These are phyloP conservation scores for Margaritispora aquatica DNA, from an alignment of 495 filamentous ascomycete genomes.

Conservation along the genomic window DNA sequence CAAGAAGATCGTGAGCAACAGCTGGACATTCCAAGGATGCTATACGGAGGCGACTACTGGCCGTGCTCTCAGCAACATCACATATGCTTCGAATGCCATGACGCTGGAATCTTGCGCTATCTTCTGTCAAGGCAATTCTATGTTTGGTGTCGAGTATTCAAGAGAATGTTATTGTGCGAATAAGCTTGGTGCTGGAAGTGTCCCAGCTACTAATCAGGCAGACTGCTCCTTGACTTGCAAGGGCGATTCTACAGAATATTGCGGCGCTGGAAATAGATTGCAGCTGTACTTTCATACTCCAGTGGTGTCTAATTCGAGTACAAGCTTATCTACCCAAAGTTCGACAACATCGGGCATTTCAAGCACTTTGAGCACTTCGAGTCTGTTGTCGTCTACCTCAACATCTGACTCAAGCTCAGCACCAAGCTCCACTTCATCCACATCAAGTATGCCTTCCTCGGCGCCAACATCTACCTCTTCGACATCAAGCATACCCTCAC, in stretches of 20 bases:
- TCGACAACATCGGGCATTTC: neutral
- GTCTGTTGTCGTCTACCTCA: neutral
- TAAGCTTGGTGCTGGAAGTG: conserved; percentile 33
- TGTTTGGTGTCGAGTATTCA: conserved; percentile 24
- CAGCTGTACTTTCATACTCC: conserved; percentile 4
- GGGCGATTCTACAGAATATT: conserved; percentile 32
- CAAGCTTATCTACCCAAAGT: neutral
- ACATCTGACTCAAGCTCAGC: neutral
- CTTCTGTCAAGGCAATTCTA: conserved; percentile 20
- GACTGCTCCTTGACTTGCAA: conserved; percentile 37
- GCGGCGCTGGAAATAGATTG: conserved; percentile 37
- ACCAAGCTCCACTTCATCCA: too few species aligned
- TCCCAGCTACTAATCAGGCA: conserved; percentile 17
- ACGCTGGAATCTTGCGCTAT: conserved; percentile 37
- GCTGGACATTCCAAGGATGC: conserved; percentile 3
- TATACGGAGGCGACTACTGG: conserved; percentile 11
- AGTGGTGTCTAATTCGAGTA: neutral
- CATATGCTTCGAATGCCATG: conserved; percentile 43
- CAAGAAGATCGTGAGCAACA: conserved; percentile 28
- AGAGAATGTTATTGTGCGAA: conserved; percentile 43
- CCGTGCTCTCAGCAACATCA: conserved; percentile 32
- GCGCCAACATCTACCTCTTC: conserved; percentile 14
- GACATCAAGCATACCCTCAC: conserved; percentile 1
- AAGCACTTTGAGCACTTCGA: neutral
- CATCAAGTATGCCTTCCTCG: too few species aligned